Evolutionary conservation across 2,329 filamentous ascomycete genomes (phyloP).

Genomic region (Sporothrix schenckii): DNA sequence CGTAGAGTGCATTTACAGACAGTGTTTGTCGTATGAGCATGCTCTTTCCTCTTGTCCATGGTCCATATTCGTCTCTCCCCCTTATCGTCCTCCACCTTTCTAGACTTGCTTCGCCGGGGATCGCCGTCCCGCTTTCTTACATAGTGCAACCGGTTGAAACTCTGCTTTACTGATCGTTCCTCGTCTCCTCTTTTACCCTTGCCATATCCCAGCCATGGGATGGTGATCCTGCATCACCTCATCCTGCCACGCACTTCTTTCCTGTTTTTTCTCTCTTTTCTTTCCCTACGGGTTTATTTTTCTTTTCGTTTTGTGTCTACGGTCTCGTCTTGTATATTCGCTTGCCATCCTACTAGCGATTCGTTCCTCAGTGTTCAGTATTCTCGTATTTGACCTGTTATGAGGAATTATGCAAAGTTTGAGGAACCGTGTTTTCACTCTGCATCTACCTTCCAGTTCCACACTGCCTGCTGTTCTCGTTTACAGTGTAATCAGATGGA

Average conservation of each 20-base stretch:
- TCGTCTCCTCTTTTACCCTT: neutral
- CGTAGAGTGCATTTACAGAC: too few relatives aligned
- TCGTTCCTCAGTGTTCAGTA: neutral
- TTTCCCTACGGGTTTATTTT: too few relatives aligned
- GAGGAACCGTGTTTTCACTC: too few relatives aligned
- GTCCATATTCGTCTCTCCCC: neutral
- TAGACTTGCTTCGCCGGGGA: too few relatives aligned
- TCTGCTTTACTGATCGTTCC: neutral
- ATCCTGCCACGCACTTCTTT: neutral
- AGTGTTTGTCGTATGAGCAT: neutral
- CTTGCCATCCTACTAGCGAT: too few relatives aligned
- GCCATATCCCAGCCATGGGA: neutral
- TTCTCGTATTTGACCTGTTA: neutral
- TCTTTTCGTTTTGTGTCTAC: neutral
- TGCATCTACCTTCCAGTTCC: neutral
- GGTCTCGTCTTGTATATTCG: neutral
- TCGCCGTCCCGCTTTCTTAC: neutral
- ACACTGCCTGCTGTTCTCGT: neutral
- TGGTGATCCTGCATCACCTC: neutral
- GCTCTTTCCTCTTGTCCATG: conserved; percentile 1
- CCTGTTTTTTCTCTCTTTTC: neutral
- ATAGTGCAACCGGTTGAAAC: conserved; percentile 15
- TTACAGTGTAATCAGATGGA: neutral
- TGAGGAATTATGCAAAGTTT: neutral
- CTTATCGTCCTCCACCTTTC: neutral